Evolutionary conservation across 768 basidiomycete species (phyloP).

Genomic region (Agaricus sinodeliciosus): DNA sequence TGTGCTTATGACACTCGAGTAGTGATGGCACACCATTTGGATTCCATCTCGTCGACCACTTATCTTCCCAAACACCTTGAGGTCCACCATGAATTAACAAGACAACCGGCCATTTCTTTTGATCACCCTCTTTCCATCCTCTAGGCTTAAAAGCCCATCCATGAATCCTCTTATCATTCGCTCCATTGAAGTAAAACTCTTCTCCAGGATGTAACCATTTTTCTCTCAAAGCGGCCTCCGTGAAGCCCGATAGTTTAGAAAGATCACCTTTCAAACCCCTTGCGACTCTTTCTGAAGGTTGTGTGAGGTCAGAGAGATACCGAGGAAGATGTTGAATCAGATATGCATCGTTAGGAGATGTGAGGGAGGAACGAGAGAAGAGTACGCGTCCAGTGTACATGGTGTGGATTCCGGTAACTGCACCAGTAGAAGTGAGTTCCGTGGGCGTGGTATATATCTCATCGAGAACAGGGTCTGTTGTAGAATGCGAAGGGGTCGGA

Average conservation of each 20-base stretch:
- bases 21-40: constrained; percentile 50
- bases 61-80: constrained; percentile 83
- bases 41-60: constrained; percentile 93
- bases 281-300: background rate
- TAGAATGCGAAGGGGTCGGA: constrained; percentile 47
- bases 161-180: constrained; percentile 66
- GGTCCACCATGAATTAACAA: constrained; percentile 83
- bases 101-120: constrained; percentile 73
- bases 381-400: constrained; percentile 58
- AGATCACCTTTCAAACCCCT: constrained; percentile 14
- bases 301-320: background rate
- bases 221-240: constrained; percentile 43
- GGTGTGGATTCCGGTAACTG: constrained; percentile 55
- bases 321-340: constrained; percentile 41
- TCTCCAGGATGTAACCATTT: constrained; percentile 62
- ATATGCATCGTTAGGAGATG: constrained; percentile 75
- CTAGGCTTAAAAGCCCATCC: constrained; percentile 82
- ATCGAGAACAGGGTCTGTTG: constrained; percentile 43
- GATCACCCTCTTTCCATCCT: constrained; percentile 60
- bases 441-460: constrained; percentile 46
- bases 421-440: constrained; percentile 50
- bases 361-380: constrained; percentile 68
- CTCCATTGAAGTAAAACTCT: constrained; percentile 89
- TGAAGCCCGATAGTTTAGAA: constrained; percentile 62
- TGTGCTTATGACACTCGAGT: background rate